Base-by-base conservation (phyloP, 768 basidiomycete genomes). In the Fistulinella prunicolor region DNA sequence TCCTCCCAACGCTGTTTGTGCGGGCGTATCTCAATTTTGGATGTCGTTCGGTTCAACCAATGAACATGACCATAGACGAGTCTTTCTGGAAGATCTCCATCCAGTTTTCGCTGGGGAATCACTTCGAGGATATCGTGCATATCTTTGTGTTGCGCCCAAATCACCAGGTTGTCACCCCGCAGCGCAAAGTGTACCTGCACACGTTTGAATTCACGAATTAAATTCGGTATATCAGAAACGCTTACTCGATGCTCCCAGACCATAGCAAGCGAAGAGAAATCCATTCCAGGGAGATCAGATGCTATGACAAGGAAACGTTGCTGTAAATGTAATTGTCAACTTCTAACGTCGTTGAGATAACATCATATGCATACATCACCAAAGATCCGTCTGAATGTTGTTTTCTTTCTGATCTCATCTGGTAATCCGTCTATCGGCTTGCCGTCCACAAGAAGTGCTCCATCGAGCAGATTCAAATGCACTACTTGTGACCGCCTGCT, bases 371-470 rank as follows among this genome's bases (percentile, higher is more conserved):
- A 41, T 7, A 61, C 59, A 4, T 47, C 29, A 6, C 51, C 37
- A 26, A 57, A 55, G 3, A 61, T 23, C 0, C 35, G 24, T 16
- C 8, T 16, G 17, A 58, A 62, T 1, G n/a, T 24, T 17, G 51
- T 17, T 19, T 53, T 51, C 1, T 40, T 16, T 9, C 19, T 36
- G 13, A 55, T 48, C 8, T 3, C 34, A 14, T 20, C 13, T 3
- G 58, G 55, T 3, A 61, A 46, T 5, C 46, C 50, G 1, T 36
- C 48, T 0, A 60, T n/a, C 1, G 69, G 63, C 42, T 62, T 66
- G 7, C 75, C 76, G 16, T 72, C 57, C 10, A 78, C 62, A 10
- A 77, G 59, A 1, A 79, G 55, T 19, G 53, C 35, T 14, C 75
- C 77, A 23, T 62, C 53, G 14, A 76, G 46, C 2, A 77, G 29